Conservation (phyloP, 2,329 filamentous ascomycete species). For the Penicillium sp. region DNA sequence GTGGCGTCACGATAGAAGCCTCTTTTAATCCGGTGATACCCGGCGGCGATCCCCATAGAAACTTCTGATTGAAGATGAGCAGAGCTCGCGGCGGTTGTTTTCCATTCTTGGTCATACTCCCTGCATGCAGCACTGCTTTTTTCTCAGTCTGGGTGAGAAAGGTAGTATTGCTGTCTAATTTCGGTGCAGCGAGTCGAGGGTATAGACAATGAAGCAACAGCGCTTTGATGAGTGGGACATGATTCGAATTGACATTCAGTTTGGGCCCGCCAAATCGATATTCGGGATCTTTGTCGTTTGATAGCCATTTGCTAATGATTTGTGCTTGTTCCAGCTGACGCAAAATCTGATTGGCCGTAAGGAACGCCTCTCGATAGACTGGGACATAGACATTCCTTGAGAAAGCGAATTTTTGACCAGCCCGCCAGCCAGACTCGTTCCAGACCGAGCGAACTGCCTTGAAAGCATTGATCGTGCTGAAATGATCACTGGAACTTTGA, state of each 20-base stretch:
- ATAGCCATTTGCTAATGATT: conserved; percentile 4
- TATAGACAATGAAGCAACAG: conserved; percentile 51
- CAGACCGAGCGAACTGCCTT: conserved; percentile 41
- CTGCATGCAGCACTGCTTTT: conserved; percentile 1
- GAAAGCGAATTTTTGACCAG: conserved; percentile 37
- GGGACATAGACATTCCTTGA: conserved; percentile 15
- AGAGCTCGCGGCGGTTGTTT: conserved; percentile 8
- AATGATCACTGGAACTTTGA: conserved; percentile 51
- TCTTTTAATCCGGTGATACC: conserved; percentile 32
- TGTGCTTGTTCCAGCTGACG: conserved; percentile 4
- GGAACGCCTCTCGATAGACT: conserved; percentile 7
- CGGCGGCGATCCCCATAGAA: neutral
- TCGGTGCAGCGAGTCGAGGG: conserved; percentile 49
- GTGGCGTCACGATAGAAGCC: conserved; percentile 36
- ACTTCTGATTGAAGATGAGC: conserved; percentile 19
- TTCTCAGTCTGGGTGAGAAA: conserved; percentile 12
- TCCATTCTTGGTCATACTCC: conserved; percentile 12
- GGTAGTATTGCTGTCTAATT: conserved; percentile 10
- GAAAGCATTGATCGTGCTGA: conserved; percentile 51
- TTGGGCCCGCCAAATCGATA: conserved; percentile 38
- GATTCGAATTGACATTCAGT: conserved; percentile 53
- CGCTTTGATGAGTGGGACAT: conserved; percentile 50
- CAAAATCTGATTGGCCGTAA: conserved; percentile 12
- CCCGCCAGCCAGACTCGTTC: conserved; percentile 33
- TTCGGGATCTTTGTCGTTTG: conserved; percentile 33